Evolutionary conservation across 2,329 filamentous ascomycete genomes (phyloP), one percentile per base, ranked within the genome.

Genomic region (Cytospora paraplurivora): DNA sequence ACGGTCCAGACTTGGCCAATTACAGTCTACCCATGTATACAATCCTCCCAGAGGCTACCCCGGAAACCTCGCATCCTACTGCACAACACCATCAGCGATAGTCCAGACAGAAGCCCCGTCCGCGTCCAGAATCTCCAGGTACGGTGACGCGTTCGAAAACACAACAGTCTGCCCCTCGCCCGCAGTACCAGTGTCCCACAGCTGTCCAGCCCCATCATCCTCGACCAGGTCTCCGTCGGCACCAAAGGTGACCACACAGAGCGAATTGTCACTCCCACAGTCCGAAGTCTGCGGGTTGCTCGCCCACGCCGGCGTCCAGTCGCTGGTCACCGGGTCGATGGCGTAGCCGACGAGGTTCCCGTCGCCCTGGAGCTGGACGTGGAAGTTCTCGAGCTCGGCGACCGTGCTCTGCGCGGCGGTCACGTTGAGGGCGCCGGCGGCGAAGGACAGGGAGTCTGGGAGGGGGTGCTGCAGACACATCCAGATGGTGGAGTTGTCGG

Each of bases 331-430:
- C 17, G 67, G 65, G 37, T 67, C 63, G 44, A 47, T 21, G 44
- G 44, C 44, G 53, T 62, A 55, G 19, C 63, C 68, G 2, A 72
- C 69, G 12, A 72, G 56, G 59, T 72, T 72, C 33, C 62, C 70
- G 50, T 72, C 70, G 15, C 68, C 68, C 61, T 72, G 70, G 47
- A 69, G 68, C 54, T 71, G 68, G 11, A 67, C 67, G 32, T 66
- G 65, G 35, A 70, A 67, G 15, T 66, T 59, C 41, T 68, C 65
- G 15, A 71, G 64, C 21, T 66, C 47, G 1, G 64, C 67, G 21
- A 70, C 68, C 21, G 66, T 61, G 6, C 57, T 62, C 5, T 66
- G 56, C 8, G 68, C 64, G 17, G 69, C 68, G 10, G 57, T 64
- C 19, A 71, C 64, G 38, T 63, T 65, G 10, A 72, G 57, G 17